A percentile compares a stretch with the other conserved stretches of the same genome.
These are phyloP conservation scores for Calocybe gangraenosa DNA, from an alignment of 768 basidiomycete species.

Conservation along the genomic window DNA sequence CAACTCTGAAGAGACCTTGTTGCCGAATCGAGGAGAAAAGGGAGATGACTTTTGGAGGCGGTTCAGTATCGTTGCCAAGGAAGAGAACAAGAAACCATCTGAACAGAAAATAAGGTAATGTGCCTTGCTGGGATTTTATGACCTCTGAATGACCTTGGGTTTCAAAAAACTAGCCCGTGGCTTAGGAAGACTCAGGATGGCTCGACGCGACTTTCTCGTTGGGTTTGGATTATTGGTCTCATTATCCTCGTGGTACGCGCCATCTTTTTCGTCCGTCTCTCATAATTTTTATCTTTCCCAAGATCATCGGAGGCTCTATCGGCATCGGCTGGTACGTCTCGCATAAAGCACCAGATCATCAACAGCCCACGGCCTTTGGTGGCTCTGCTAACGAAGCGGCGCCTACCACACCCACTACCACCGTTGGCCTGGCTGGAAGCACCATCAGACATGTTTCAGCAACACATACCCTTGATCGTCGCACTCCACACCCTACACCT, in stretches of 20 bases:
- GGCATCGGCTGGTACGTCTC: constrained; percentile 58
- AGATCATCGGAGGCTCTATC: constrained; percentile 52
- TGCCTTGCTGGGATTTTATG: too few relatives aligned
- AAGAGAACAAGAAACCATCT: constrained; percentile 41
- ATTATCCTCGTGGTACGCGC: constrained; percentile 48
- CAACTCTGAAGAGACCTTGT: constrained; percentile 59
- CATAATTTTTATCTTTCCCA: not conserved
- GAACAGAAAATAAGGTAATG: constrained; percentile 44
- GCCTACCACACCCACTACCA: constrained; percentile 13
- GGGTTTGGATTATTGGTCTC: constrained; percentile 70
- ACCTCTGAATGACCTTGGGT: too few relatives aligned
- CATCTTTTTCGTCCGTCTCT: not conserved
- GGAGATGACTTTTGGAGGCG: constrained; percentile 87
- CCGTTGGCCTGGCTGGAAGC: constrained; percentile 13
- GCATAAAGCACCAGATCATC: constrained; percentile 44
- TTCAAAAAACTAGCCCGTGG: constrained; percentile 73
- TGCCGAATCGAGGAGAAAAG: constrained; percentile 65
- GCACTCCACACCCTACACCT: not conserved
- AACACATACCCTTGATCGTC: constrained; percentile 52
- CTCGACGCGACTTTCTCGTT: constrained; percentile 48
- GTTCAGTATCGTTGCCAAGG: constrained; percentile 79
- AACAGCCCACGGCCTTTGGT: constrained; percentile 58
- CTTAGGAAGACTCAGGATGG: constrained; percentile 58
- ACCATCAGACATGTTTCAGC: constrained; percentile 47
- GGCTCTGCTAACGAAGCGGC: constrained; percentile 49